Base-by-base conservation (phyloP, 148 eudicot species). In the Vaccinium vitisidaea region DNA sequence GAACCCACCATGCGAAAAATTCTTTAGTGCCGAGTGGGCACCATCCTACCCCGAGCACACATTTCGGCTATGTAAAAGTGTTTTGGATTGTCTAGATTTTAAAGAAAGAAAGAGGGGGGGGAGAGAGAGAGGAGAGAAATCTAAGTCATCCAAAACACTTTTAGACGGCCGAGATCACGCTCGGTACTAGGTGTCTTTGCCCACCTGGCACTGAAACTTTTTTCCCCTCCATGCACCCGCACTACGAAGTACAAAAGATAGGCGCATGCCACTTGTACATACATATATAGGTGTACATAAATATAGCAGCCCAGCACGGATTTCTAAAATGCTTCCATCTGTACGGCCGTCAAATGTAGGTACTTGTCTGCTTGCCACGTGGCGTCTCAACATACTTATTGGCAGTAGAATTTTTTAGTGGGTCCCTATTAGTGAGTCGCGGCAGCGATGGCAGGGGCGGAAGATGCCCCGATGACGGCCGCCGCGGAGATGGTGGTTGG, bases 401-500 rank as follows among this genome's bases (percentile, higher is more conserved):
- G 25, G 2, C 19, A 16, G 6, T 53, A 6, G 0, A 75, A 59
- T 50, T 52, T 8, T 49, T 11, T 14, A 15, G 6, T 25, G 52
- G 12, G 46, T 43, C 67, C 79, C 58, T 36, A 11, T 49, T 50
- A 61, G 12, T 82, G 88, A 86, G 87, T 84, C 36, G 91, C 52
- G n/a, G 85, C 63, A 8, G 86, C 77, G 16, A 84, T 9, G 54
- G 86, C 86, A 21, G 92, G 85, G 80, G 88, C 61, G 18, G 90
- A 36, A 49, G 32, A 85, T 55, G 61, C 86, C 32, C 36, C 83
- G 0, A 25, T 36, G 27, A 82, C 14, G 8, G 75, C 23, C 61
- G 87, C 87, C 27, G 95, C 94, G 15, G 93, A 93, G 13, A 92
- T 93, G 0, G 96, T 89, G 30, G 90, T 91, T 39, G 89, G 81